phyloP scores from a whole-genome alignment of 345 rosid species.

The Murraya koenigii region DNA sequence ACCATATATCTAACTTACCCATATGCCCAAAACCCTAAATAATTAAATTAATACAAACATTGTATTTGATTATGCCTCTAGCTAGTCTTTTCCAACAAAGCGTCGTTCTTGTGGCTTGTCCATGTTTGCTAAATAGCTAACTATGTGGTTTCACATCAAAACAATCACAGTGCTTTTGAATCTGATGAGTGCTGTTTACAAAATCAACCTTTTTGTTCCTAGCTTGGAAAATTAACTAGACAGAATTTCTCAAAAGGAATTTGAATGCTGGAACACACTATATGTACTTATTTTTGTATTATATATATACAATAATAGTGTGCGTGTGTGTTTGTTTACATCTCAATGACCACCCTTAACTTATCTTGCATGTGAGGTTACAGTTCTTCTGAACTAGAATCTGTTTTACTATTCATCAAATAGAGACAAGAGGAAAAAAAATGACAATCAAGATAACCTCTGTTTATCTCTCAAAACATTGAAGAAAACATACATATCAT shows the following conservation, averaged over 20 bases:
- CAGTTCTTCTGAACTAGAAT: not conserved
- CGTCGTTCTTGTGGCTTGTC: not conserved
- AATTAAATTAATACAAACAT: not conserved
- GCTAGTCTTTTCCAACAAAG: not conserved
- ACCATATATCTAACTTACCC: not conserved
- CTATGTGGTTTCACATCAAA: not conserved
- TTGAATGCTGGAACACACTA: not conserved
- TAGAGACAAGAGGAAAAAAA: not conserved
- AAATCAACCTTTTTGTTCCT: not conserved
- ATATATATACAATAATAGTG: too few relatives aligned
- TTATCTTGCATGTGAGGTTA: constrained; percentile 9
- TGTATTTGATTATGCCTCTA: not conserved
- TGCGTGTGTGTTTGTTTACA: too few relatives aligned
- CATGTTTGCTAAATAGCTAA: not conserved
- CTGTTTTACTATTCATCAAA: not conserved
- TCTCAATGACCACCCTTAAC: not conserved
- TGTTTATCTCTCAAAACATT: not conserved
- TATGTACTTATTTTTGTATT: not conserved
- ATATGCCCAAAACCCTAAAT: not conserved
- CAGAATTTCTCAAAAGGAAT: not conserved
- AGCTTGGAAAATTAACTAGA: not conserved
- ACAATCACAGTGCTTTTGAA: not conserved
- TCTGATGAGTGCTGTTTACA: not conserved
- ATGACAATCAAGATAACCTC: not conserved
- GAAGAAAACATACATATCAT: not conserved